These are phyloP conservation scores for Lichtheimia hyalospora DNA, from an alignment of 371 early-diverging fungal species.

Conservation along the genomic window DNA sequence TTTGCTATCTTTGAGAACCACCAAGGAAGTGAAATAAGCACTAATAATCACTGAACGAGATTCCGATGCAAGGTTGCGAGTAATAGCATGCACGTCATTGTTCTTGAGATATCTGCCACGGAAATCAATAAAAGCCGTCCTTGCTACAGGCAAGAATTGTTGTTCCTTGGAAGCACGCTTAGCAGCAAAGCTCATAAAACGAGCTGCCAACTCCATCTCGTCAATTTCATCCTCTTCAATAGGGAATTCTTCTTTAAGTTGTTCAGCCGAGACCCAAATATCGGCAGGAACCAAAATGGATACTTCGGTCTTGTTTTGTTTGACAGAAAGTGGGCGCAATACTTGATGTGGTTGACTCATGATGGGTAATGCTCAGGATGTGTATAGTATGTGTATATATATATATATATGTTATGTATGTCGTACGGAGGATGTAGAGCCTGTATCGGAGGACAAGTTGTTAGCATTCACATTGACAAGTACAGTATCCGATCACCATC, in stretches of 20 bases:
- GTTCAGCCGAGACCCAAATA: slow-evolving; percentile 90
- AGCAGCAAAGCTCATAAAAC: slow-evolving; percentile 73
- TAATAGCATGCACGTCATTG: slow-evolving; percentile 86
- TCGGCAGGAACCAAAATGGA: slow-evolving; percentile 82
- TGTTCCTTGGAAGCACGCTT: slow-evolving; percentile 57
- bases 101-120: slow-evolving; percentile 71
- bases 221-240: slow-evolving; percentile 55
- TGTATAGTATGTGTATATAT: neutral
- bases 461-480: neutral
- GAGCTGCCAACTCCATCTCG: slow-evolving; percentile 75
- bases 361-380: slow-evolving; percentile 7
- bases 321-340: slow-evolving; percentile 81
- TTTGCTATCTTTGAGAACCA: slow-evolving; percentile 58
- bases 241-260: slow-evolving; percentile 78
- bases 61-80: slow-evolving; percentile 58
- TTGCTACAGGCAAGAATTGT: slow-evolving; percentile 73
- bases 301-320: slow-evolving; percentile 78
- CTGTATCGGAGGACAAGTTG: neutral
- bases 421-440: neutral
- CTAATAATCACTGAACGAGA: slow-evolving; percentile 69
- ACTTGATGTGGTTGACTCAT: slow-evolving; percentile 36
- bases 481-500: too few species aligned
- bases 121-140: slow-evolving; percentile 79
- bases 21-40: slow-evolving; percentile 82
- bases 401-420: neutral